phyloP scores from a whole-genome alignment of 345 rosid species.

The Pelargonium nanum region DNA sequence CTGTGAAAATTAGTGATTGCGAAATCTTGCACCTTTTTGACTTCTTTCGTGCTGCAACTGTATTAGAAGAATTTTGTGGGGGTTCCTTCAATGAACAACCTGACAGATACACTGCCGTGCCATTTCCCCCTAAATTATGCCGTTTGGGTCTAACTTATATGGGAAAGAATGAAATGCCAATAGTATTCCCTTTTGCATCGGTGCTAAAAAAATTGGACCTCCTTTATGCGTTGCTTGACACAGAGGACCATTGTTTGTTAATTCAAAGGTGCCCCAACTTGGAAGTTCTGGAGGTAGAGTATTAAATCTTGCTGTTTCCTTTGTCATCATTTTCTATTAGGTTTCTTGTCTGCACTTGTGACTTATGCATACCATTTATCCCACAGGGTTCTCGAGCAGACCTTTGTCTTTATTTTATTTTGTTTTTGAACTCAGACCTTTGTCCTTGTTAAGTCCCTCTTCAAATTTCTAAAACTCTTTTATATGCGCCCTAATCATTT shows the following conservation, averaged over 20 bases:
- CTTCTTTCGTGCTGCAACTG: constrained; percentile 55
- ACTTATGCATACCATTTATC: background rate
- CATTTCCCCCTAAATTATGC: constrained; percentile 52
- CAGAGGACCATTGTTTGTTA: constrained; percentile 73
- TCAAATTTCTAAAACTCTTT: too few relatives aligned
- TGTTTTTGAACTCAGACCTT: too few relatives aligned
- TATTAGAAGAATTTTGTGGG: constrained; percentile 85
- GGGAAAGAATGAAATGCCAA: constrained; percentile 63
- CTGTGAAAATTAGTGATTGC: constrained; percentile 65
- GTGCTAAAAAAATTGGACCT: constrained; percentile 73
- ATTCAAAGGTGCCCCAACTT: constrained; percentile 75
- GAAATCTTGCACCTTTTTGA: constrained; percentile 63
- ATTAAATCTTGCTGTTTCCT: background rate
- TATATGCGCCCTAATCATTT: too few relatives aligned
- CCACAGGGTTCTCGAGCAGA: background rate
- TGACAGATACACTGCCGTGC: constrained; percentile 35
- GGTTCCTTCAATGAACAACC: constrained; percentile 52
- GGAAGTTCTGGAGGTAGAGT: constrained; percentile 84
- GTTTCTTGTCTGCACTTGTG: background rate
- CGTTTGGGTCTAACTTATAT: constrained; percentile 67
- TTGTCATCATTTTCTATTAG: background rate
- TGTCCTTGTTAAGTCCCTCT: too few relatives aligned
- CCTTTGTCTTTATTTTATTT: too few relatives aligned
- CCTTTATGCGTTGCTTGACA: constrained; percentile 67
- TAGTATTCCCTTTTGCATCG: constrained; percentile 67